Base-by-base conservation (phyloP, 2,329 filamentous ascomycete species). In the Penicillium freii region DNA sequence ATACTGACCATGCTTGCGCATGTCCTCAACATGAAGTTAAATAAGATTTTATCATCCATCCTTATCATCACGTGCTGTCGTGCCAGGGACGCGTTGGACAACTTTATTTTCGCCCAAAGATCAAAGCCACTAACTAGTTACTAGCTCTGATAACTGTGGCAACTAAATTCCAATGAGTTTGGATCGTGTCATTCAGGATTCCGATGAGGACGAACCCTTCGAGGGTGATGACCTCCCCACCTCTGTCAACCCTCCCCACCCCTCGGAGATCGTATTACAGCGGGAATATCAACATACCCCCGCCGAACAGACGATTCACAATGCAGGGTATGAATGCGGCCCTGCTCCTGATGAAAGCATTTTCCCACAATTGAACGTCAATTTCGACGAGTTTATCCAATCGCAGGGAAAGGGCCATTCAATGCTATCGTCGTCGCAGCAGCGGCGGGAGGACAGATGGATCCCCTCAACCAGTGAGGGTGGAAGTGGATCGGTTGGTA, bases 151-250 rank as follows among this genome's bases (percentile, higher is more conserved):
- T 36, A 42, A 27, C 31, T 1, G 8, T 29, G 39, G 15, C 17
- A 36, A 39, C 13, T 39, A 5, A 47, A 13, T 31, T 36, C 33
- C n/a, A 15, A 79, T 79, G 77, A 59, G 70, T 31, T 65, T 62
- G 49, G 64, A 68, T 46, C 71, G 71, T 47, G 67, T 78, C 17
- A 77, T 79, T n/a, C 75, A 75, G 51, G 77, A 78, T 58, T 79
- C 77, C 0, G 77, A 79, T 29, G 76, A 78, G 39, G 75, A 76
- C 11, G 73, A 75, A 47, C 66, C 70, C 52, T 59, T 73, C n/a
- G 64, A 64, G 38, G 69, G 66, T 52, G 67, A 65, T 33, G 68
- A 69, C 7, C 36, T 62, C 23, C 51, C 63, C 21, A 61, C 60
- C 17, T 65, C 64, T 21, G 51, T 57, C 49, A 66, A 63, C 29